Conservation (phyloP, 139 green algal genomes). For the Astrephomene gubernaculifera region DNA sequence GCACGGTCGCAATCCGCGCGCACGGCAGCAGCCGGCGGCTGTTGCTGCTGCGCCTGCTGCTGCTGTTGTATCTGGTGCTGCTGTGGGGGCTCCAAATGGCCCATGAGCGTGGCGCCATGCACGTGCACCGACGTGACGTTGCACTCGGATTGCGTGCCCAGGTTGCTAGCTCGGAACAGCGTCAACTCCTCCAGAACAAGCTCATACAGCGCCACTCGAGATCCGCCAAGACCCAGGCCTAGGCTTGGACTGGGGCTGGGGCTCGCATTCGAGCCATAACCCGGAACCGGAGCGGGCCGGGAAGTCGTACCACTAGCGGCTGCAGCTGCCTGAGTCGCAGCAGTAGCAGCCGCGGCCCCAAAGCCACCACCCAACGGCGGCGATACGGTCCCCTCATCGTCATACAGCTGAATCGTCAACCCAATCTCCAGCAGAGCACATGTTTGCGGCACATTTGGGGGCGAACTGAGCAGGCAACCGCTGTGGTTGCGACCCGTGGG, state of each 20-base stretch:
- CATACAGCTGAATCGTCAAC: background rate
- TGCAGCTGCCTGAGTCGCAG: no score
- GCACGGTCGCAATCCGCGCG: background rate
- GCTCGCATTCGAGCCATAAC: no score
- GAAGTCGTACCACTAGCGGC: no score
- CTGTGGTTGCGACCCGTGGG: background rate
- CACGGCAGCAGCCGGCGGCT: background rate
- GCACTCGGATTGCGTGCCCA: conserved; percentile 1
- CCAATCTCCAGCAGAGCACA: conserved; percentile 26
- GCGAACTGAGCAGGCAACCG: background rate
- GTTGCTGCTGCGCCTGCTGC: conserved; percentile 21
- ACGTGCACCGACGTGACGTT: conserved; percentile 22
- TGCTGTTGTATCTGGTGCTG: conserved; percentile 21
- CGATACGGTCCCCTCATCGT: no score
- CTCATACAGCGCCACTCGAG: conserved; percentile 8
- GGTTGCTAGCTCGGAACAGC: background rate
- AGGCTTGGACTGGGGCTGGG: background rate
- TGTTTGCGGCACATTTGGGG: background rate
- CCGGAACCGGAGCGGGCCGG: no score
- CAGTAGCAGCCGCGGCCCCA: no score
- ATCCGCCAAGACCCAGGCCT: background rate
- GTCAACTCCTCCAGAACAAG: conserved; percentile 23
- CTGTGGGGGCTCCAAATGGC: conserved; percentile 9
- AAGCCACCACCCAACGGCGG: no score
- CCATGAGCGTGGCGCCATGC: conserved; percentile 37